Base-by-base conservation (phyloP, 1,284 basidiomycete species). In the Trametes hirsuta region DNA sequence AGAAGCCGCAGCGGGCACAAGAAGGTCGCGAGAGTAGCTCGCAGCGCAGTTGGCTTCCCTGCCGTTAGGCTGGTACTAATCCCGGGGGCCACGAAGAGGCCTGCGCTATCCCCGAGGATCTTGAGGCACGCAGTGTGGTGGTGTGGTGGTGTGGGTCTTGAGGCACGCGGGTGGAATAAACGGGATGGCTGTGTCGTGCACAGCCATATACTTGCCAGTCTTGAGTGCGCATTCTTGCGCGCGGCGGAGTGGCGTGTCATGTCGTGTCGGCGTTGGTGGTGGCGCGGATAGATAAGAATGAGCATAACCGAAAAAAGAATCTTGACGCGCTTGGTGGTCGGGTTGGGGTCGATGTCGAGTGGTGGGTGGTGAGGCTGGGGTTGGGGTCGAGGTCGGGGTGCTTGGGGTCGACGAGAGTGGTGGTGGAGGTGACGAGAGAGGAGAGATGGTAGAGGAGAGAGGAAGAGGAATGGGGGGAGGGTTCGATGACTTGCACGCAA, bases 21-120 rank as follows among this genome's bases (percentile, higher is more conserved):
- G 14, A 40, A 40, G 14, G n/a, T 12, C n/a, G 39, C 14, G 39
- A 12, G 39, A 40, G 42, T 18, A 14, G 24, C 12, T 53, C 18
- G 24, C 6, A 46, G 52, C 52, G 52, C 52, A 53, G 52, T 53
- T 53, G 52, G 44, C 52, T 53, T 53, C 52, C 52, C 52, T 41
- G 52, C 52, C 52, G 52, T 6, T 18, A 45, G 40, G 52, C 41
- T 9, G 25, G 44, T 53, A 53, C 52, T 53, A 39, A 30, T 45
- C 52, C 42, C 42, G 42, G 42, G 42, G 44, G 44, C 52, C 52
- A 45, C 52, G 50, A 52, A 42, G 50, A 52, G 50, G 50, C 50
- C 50, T 52, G 50, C 50, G 41, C 50, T 44, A 52, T 52, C 50
- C 50, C 50, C 40, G 40, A 40, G 50, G 24, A 46, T 10, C 49